Base-by-base conservation (phyloP, 2,329 filamentous ascomycete genomes). In the Thermothelomyces thermophilus region DNA sequence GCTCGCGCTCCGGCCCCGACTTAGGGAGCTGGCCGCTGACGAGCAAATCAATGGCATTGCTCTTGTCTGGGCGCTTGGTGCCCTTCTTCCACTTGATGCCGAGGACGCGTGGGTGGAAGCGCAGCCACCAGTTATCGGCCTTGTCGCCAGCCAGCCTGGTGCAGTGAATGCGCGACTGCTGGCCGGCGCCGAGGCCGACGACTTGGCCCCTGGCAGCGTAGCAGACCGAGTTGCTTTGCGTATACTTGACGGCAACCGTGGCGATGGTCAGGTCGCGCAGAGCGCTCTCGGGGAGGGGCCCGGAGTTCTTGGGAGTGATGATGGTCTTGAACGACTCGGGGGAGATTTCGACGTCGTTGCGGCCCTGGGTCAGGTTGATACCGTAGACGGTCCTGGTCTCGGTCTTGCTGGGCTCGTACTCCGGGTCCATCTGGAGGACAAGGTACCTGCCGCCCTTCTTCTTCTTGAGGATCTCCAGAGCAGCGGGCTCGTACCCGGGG, bases 121-220 rank as follows among this genome's bases (percentile, higher is more conserved):
- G 87, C 77, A 98, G 86, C 93, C 91, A 98, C 91, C 91, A 97
- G 77, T 95, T 96, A 71, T 98, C 93, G 42, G 90, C 89, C 78
- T 98, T 98, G 76, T 97, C 91, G 53, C 93, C 93, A 10, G 93
- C 93, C 45, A 98, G 82, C 58, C 93, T 86, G 36, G 93, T 98
- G 81, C 93, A 98, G 79, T 98, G 93, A 62, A 98, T 98, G 60
- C 93, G 86, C 55, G 88, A 95, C 73, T 98, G 93, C 71, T 98
- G 93, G 53, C 93, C 93, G 48, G 93, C 93, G 58, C 93, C 93
- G 49, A 98, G 83, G 58, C 93, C 93, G 61, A 98, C 79, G 62
- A 97, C 80, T 71, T 97, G 93, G 41, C 93, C 93, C 63, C 95
- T 90, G 56, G 89, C 77, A 48, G 93, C 90, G 67, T 97, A 98